phyloP scores from a whole-genome alignment of 345 rosid genomes.

The Murraya paniculata region DNA sequence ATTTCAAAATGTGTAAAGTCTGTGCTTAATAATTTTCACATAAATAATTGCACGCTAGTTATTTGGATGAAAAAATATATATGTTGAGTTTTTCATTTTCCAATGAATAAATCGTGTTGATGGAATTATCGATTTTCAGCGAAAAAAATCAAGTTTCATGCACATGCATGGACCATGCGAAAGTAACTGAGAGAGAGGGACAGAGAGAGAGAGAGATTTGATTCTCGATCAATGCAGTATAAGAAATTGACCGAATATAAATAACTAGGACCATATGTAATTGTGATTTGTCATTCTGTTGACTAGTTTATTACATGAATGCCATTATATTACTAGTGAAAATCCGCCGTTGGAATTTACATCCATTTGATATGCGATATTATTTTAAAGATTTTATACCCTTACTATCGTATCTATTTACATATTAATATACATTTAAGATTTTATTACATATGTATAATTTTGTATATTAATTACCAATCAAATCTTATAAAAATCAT shows the following conservation, averaged over 20 bases:
- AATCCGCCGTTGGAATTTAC: no score
- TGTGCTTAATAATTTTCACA: background rate
- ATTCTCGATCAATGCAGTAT: background rate
- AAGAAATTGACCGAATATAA: background rate
- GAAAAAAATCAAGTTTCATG: background rate
- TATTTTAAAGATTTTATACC: no score
- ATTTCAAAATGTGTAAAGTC: background rate
- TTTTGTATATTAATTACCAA: no score
- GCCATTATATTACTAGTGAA: no score
- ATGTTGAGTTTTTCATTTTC: background rate
- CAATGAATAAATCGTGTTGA: background rate
- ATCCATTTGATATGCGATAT: no score
- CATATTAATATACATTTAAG: no score
- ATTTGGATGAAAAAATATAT: background rate
- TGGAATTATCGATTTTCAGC: background rate
- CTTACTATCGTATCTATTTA: no score
- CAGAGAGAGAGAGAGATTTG: background rate
- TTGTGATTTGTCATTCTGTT: background rate
- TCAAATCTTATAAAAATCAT: no score
- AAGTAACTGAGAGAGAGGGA: background rate
- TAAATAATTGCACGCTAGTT: background rate
- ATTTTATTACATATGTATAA: no score
- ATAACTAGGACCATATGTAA: background rate
- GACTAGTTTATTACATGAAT: no score
- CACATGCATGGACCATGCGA: background rate